Conservation (phyloP, 495 filamentous ascomycete genomes). For the Talaromyces borbonicus region DNA sequence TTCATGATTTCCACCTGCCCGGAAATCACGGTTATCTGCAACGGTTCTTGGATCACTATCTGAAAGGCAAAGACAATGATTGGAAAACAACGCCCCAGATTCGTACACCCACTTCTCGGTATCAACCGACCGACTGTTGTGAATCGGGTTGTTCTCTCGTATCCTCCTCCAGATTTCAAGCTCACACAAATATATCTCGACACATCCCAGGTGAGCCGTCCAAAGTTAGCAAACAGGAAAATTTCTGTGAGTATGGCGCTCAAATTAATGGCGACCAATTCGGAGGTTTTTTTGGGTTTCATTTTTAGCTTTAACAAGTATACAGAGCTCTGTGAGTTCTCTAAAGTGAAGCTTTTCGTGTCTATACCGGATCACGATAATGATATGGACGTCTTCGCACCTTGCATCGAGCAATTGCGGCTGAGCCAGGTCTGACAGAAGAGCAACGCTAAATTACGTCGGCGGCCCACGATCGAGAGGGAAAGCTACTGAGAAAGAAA, state of each 20-base stretch:
- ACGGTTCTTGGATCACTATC: constrained; percentile 22
- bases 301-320: constrained; percentile 8
- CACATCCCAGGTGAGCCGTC: neutral
- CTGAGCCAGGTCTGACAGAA: neutral
- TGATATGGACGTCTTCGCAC: constrained; percentile 13
- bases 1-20: constrained; percentile 18
- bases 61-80: constrained; percentile 23
- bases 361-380: constrained; percentile 9
- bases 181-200: neutral
- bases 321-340: constrained; percentile 10
- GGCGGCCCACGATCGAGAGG: neutral
- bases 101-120: constrained; percentile 11
- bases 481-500: constrained; percentile 1
- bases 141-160: neutral
- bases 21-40: constrained; percentile 17
- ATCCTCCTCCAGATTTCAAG: neutral
- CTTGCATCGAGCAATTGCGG: neutral
- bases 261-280: no score
- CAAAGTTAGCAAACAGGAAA: neutral
- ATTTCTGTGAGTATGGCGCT: neutral
- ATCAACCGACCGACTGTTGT: constrained; percentile 8
- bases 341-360: constrained; percentile 12
- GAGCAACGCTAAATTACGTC: neutral
- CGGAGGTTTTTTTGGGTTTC: constrained; percentile 4
- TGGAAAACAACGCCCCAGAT: constrained; percentile 25